Percentiles rank a stretch among this genome's conserved stretches.
Evolutionary conservation across 2,329 filamentous ascomycete genomes (phyloP).

Genomic region (Tricladium varicosporioides): DNA sequence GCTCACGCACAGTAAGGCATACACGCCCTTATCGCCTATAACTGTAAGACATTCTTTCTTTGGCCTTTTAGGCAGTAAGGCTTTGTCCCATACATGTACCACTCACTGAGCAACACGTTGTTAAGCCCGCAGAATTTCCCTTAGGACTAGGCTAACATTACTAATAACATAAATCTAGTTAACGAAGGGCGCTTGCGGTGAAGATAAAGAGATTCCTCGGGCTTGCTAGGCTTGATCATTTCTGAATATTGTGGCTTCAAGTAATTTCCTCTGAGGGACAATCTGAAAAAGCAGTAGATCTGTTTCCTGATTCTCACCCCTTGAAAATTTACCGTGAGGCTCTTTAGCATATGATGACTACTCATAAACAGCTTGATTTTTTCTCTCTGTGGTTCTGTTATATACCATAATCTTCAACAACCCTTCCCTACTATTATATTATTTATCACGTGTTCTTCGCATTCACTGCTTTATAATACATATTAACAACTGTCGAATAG

Average conservation of each 20-base stretch:
- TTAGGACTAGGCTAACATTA: background rate
- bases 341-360: background rate
- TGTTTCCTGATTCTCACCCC: background rate
- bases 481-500: background rate
- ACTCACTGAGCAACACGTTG: background rate
- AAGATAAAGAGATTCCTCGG: background rate
- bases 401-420: background rate
- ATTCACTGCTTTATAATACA: background rate
- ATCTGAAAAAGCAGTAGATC: background rate
- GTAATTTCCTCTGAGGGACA: background rate
- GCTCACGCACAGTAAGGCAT: background rate
- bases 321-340: background rate
- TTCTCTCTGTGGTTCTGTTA: background rate
- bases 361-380: background rate
- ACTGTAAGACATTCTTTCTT: background rate
- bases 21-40: background rate
- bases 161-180: background rate
- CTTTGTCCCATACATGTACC: background rate
- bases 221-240: background rate
- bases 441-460: background rate
- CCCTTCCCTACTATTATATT: background rate
- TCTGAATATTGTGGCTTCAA: conserved; percentile 2
- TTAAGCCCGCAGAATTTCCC: background rate
- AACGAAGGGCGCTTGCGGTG: background rate
- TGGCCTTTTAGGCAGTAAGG: background rate